phyloP scores from a whole-genome alignment of 192 early-diverging fungal genomes.

The Linnemannia elongata region DNA sequence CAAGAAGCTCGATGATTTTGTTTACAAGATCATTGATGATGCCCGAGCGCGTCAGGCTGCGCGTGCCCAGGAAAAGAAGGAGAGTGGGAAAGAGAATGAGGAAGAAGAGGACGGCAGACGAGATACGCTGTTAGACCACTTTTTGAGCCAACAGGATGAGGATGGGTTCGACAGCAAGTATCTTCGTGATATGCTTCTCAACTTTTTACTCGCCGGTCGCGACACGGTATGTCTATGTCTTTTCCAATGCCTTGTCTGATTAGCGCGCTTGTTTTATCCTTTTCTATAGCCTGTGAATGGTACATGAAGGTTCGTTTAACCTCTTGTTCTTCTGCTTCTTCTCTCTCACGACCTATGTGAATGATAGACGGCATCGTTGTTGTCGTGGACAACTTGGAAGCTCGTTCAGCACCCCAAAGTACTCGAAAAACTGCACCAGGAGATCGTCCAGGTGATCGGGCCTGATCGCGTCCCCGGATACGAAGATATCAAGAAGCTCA shows the following conservation, averaged over 20 bases:
- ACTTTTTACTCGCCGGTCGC: conserved; percentile 50
- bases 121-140: conserved; percentile 41
- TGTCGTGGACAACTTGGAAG: conserved; percentile 44
- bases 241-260: background rate
- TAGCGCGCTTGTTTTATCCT: background rate
- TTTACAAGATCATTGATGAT: conserved; percentile 46
- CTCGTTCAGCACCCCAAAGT: conserved; percentile 34
- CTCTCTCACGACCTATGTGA: background rate
- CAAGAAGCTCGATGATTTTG: conserved; percentile 42
- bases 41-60: conserved; percentile 25
- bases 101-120: background rate
- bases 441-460: conserved; percentile 30
- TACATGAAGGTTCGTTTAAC: background rate
- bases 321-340: too few relatives aligned
- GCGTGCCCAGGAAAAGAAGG: background rate
- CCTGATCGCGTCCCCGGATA: conserved; percentile 27
- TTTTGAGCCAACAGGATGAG: conserved; percentile 41
- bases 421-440: conserved; percentile 21
- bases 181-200: conserved; percentile 50
- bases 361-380: conserved; percentile 41
- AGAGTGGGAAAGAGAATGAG: background rate
- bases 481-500: conserved; percentile 50
- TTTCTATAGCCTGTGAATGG: background rate
- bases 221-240: conserved; percentile 31
- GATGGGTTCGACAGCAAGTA: conserved; percentile 30